A percentile compares a stretch with the other conserved stretches of the same genome.
These are phyloP conservation scores for Lomentospora prolificans DNA, from an alignment of 2,329 filamentous ascomycete species.

Conservation along the genomic window DNA sequence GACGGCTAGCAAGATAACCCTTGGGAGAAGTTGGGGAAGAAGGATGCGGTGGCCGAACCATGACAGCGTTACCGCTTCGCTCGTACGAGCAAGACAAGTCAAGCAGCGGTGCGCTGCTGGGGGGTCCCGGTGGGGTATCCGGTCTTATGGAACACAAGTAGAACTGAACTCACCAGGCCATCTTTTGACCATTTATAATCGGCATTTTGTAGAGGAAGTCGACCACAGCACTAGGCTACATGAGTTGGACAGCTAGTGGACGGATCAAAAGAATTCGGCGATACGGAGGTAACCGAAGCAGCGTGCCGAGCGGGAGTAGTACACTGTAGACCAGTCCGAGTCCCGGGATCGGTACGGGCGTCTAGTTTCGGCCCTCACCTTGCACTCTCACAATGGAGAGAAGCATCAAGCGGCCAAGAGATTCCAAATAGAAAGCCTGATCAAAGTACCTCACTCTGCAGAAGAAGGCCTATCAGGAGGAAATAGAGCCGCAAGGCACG, in stretches of 20 bases:
- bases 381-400: background rate
- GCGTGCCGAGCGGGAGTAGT: background rate
- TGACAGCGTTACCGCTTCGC: background rate
- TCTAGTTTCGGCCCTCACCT: background rate
- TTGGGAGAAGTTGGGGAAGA: background rate
- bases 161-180: slow-evolving; percentile 55
- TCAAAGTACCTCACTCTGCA: background rate
- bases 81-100: too few relatives aligned
- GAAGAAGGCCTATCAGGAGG: too few relatives aligned
- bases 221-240: background rate
- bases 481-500: background rate
- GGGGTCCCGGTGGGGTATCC: too few relatives aligned
- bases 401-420: slow-evolving; percentile 1
- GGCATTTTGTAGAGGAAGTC: slow-evolving; percentile 38
- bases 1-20: background rate
- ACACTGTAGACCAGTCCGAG: background rate
- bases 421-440: background rate
- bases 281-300: background rate
- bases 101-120: too few relatives aligned
- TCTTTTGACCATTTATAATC: slow-evolving; percentile 60
- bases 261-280: background rate
- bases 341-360: background rate
- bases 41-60: background rate
- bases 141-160: background rate
- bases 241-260: background rate